Base-by-base conservation (phyloP, 768 basidiomycete genomes). In the Rhodotorula taiwanensis region DNA sequence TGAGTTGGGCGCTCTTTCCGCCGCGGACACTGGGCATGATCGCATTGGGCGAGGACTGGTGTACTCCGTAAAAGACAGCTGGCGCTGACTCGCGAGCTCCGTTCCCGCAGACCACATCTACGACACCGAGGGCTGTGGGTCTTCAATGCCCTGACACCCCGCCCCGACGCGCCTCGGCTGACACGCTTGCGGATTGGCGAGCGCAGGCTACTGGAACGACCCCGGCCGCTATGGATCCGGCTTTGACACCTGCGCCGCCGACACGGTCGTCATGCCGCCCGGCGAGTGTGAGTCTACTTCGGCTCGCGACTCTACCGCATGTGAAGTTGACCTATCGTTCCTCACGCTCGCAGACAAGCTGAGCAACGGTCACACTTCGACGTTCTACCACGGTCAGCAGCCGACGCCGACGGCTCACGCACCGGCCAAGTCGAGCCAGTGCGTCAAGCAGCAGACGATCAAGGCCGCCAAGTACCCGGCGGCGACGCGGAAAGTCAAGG, bases 331-430 rank as follows among this genome's bases (percentile, higher is more conserved):
- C 16, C n/a, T 20, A 4, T 25, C 44, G 23, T n/a, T 45, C n/a
- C 47, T 4, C 48, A 83, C 84, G 83, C 85, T 84, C 33, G 79
- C 86, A n/a, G 85, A 86, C 70, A 64, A 83, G 82, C 60, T 55
- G 39, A 74, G 44, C 48, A 63, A 67, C 49, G 71, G 71, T 31
- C 23, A 48, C 21, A 67, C 77, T 23, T 86, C 84, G 20, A 85
- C 84, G 0, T 86, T 83, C 77, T 74, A 80, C 71, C 87, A 88
- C 78, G 68, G 68, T 8, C 55, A 55, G 31, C 55, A 52, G 39
- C 59, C 64, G 30, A 60, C 59, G 13, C 64, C 64, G 15, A 18
- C 59, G 9, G 59, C 44, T 23, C 64, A 60, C 25, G 27, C 45
- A n/a, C 34, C 64, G 15, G 48, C 53, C n/a, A 52, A 49, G 27